A percentile compares a stretch with the other conserved stretches of the same genome.
These are phyloP conservation scores for Penicillium pulvis DNA, from an alignment of 495 filamentous ascomycete genomes.

Conservation along the genomic window DNA sequence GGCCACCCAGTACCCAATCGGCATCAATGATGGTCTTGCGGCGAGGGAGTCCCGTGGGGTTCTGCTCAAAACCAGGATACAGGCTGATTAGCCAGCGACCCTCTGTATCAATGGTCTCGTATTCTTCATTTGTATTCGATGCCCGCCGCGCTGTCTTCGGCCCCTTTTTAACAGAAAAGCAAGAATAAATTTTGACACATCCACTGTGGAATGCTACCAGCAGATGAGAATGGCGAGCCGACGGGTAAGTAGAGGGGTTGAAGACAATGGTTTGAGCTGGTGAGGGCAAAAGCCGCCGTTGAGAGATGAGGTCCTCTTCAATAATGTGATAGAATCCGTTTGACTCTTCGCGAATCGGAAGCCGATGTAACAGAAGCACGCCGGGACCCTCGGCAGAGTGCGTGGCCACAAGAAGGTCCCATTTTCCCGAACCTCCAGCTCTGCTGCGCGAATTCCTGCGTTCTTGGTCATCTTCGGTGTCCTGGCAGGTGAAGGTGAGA, in stretches of 20 bases:
- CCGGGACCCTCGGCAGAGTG: conserved; percentile 70
- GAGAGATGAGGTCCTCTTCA: conserved; percentile 54
- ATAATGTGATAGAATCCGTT: conserved; percentile 35
- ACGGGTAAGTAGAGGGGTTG: conserved; percentile 64
- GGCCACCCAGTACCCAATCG: conserved; percentile 80
- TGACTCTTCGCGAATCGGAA: conserved; percentile 44
- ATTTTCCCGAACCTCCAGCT: conserved; percentile 32
- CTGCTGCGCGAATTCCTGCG: conserved; percentile 33
- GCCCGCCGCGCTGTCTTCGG: conserved; percentile 30
- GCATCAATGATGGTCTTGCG: conserved; percentile 82
- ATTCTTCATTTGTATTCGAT: conserved; percentile 31
- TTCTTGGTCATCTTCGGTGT: conserved; percentile 31
- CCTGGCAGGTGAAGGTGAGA: conserved; percentile 62
- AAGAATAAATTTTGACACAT: conserved; percentile 67
- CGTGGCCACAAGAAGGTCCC: conserved; percentile 61
- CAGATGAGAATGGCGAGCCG: conserved; percentile 60
- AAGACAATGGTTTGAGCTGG: conserved; percentile 71
- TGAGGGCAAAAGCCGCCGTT: conserved; percentile 63
- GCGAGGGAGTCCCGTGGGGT: conserved; percentile 37
- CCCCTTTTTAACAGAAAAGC: conserved; percentile 35
- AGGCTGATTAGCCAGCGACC: conserved; percentile 68
- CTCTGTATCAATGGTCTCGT: conserved; percentile 37
- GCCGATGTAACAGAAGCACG: conserved; percentile 56
- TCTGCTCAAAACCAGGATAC: conserved; percentile 63
- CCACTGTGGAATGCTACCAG: conserved; percentile 68